Conservation (phyloP, 345 rosid genomes). For the Microthlaspi erraticum region DNA sequence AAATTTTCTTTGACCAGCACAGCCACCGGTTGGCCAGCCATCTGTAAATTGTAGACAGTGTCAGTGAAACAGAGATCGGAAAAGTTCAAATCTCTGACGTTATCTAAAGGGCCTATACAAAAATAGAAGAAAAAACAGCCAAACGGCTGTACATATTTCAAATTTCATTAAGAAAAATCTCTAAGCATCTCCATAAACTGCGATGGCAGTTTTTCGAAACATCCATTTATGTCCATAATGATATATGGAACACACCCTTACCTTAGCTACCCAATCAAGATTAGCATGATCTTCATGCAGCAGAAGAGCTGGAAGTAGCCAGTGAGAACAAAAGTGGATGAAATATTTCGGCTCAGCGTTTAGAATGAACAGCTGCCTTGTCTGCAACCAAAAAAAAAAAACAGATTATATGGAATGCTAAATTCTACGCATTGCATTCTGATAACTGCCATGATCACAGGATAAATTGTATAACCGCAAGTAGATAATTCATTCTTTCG, state of each 20-base stretch:
- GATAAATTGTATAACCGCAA: conserved; percentile 15
- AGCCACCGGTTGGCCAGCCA: conserved; percentile 65
- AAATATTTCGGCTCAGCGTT: conserved; percentile 76
- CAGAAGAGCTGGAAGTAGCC: conserved; percentile 92
- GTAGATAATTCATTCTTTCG: conserved; percentile 8
- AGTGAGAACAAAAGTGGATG: conserved; percentile 75
- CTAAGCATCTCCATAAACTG: conserved; percentile 13
- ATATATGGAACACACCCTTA: conserved; percentile 40
- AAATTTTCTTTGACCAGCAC: conserved; percentile 68
- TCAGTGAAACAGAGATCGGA: conserved; percentile 8
- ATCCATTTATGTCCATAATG: conserved; percentile 20
- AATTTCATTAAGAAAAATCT: background rate
- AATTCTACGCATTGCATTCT: conserved; percentile 27
- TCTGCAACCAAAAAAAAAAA: conserved; percentile 51
- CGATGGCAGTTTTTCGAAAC: conserved; percentile 10
- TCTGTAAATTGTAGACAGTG: conserved; percentile 52
- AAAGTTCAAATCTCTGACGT: conserved; percentile 4
- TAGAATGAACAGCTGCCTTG: conserved; percentile 65
- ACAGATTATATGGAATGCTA: conserved; percentile 18
- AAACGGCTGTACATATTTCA: background rate
- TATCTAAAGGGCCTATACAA: conserved; percentile 15
- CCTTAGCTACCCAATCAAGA: conserved; percentile 83
- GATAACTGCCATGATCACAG: conserved; percentile 4
- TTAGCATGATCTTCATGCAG: conserved; percentile 62
- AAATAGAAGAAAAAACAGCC: conserved; percentile 21